Evolutionary conservation across 352 stramenopile species (phyloP), one percentile per base, ranked within the genome.

Genomic region (Pythium phragmiticola): DNA sequence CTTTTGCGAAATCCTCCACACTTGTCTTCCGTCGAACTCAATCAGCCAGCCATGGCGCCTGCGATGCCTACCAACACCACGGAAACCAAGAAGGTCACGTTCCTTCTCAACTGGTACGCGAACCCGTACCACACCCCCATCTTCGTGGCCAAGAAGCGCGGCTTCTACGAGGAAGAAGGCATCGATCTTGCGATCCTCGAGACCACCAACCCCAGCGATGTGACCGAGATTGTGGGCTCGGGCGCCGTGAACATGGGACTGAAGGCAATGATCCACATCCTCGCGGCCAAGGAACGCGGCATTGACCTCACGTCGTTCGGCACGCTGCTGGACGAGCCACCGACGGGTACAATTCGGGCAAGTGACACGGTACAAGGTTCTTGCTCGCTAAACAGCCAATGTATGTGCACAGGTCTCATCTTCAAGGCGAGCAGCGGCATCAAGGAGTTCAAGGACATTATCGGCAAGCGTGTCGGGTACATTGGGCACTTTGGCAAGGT

Each of bases 91-190:
- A 82, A 82, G 60, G 69, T 76, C 26, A 76, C 74, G 43, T 82
- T 82, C 64, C 42, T 82, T 34, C 69, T 82, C 42, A 82, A 82
- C 69, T 82, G 74, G 74, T 82, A 82, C 60, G 69, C 74, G 30
- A 82, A 82, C 48, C 74, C 74, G 52, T 82, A 82, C 72, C 74
- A 82, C 66, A 82, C 74, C 55, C 74, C 74, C 14, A 82, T 82
- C 62, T 82, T 82, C 51, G 72, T 82, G 16, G 74, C 74, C 59
- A 82, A 82, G 69, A 79, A 71, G 67, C 69, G 72, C 46, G 74
- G 74, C 2, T 82, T 79, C 52, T 82, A 82, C 28, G 74, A 82
- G 39, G 74, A 82, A 55, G 74, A 82, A 68, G 74, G 74, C 42
- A 82, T 82, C 57, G 74, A 82, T 34, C 65, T 82, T 23, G 74